These are phyloP conservation scores for Silene noctiflora DNA, from an alignment of 179 eudicot species.

Conservation along the genomic window DNA sequence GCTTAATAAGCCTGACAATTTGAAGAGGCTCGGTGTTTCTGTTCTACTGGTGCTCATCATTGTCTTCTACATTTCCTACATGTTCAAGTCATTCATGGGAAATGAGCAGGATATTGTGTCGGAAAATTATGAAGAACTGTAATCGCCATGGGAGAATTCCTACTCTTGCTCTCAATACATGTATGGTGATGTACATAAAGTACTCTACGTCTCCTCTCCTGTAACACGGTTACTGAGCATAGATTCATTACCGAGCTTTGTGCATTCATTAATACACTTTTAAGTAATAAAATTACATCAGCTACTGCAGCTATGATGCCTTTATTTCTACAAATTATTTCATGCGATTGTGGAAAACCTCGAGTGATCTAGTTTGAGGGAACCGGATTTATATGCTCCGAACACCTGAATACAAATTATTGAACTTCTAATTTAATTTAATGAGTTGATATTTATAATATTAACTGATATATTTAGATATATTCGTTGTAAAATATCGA, in stretches of 20 bases:
- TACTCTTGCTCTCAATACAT: not conserved
- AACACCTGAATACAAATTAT: too few species aligned
- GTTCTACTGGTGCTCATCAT: slow-evolving; percentile 33
- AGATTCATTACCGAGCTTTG: not conserved
- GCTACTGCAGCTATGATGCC: not conserved
- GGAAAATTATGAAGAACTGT: slow-evolving; percentile 14
- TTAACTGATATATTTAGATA: too few species aligned
- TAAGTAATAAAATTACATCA: not conserved
- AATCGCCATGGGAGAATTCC: not conserved
- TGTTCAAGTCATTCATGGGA: slow-evolving; percentile 26
- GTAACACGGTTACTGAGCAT: not conserved
- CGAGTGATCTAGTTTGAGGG: too few species aligned
- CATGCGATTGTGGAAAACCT: too few species aligned
- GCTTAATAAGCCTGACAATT: slow-evolving; percentile 34
- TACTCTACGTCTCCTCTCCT: not conserved
- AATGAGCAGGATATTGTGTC: slow-evolving; percentile 1
- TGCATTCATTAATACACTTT: not conserved
- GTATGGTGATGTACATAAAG: not conserved
- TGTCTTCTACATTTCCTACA: slow-evolving; percentile 35
- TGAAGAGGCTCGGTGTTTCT: slow-evolving; percentile 32
- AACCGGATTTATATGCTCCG: too few species aligned
- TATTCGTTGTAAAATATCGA: too few species aligned
- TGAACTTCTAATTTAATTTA: too few species aligned
- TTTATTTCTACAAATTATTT: too few species aligned
- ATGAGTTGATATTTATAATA: too few species aligned